Evolutionary conservation across 345 rosid species (phyloP).

Genomic region (Mallotus nudiflorus): DNA sequence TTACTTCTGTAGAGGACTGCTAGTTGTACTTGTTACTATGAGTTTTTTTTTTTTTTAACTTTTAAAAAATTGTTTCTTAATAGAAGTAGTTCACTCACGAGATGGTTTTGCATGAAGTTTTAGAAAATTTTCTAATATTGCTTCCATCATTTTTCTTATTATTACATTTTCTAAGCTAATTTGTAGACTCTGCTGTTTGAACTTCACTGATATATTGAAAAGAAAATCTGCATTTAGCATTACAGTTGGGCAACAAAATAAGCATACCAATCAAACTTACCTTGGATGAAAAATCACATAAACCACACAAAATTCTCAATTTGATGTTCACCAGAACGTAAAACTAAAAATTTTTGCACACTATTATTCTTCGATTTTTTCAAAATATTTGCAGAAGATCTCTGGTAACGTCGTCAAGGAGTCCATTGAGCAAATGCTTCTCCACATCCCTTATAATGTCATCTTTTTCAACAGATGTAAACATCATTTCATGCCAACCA

Average conservation of each 20-base stretch:
- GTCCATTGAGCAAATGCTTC: constrained; percentile 57
- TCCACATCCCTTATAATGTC: constrained; percentile 75
- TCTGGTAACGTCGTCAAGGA: constrained; percentile 61
- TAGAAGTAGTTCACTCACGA: too few relatives aligned
- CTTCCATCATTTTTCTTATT: neutral
- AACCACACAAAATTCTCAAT: constrained; percentile 1
- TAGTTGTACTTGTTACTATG: too few relatives aligned
- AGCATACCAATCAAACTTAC: neutral
- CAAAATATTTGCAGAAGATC: constrained; percentile 40
- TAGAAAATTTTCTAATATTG: neutral
- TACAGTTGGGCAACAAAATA: neutral
- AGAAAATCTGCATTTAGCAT: neutral
- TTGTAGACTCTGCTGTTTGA: neutral
- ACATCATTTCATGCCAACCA: constrained; percentile 59
- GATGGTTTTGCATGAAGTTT: too few relatives aligned
- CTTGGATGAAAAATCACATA: neutral
- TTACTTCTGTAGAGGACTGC: too few relatives aligned
- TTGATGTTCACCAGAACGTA: neutral
- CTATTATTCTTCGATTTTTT: too few relatives aligned
- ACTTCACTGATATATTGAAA: neutral
- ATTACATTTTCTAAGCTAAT: neutral
- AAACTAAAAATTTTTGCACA: neutral
- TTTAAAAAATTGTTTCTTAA: too few relatives aligned
- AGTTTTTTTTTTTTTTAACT: too few relatives aligned
- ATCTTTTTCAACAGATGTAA: constrained; percentile 57